These are phyloP conservation scores for Fonsecaea pedrosoi DNA, from an alignment of 2,329 filamentous ascomycete species.

Conservation along the genomic window DNA sequence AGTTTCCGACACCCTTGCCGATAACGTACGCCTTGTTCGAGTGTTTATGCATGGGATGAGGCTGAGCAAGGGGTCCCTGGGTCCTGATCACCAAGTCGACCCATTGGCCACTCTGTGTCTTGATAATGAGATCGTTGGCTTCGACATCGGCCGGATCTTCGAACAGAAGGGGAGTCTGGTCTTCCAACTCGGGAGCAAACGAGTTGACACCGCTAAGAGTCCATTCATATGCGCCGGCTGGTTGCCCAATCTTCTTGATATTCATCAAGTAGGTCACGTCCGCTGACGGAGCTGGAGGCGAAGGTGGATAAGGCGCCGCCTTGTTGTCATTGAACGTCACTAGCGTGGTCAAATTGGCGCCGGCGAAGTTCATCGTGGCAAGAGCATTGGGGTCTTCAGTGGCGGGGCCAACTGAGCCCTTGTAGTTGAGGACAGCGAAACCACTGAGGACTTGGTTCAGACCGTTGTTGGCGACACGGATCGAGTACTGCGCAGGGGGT, in stretches of 20 bases:
- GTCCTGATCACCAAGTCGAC: slow-evolving; percentile 62
- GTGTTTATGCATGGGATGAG: slow-evolving; percentile 72
- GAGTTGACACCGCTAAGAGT: slow-evolving; percentile 55
- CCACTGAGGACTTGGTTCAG: slow-evolving; percentile 63
- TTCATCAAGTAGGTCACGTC: slow-evolving; percentile 56
- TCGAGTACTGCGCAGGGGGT: slow-evolving; percentile 47
- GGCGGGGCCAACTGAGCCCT: slow-evolving; percentile 38
- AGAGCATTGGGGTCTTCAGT: slow-evolving; percentile 42
- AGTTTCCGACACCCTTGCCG: slow-evolving; percentile 59
- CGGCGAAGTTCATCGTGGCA: slow-evolving; percentile 60
- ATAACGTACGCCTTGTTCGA: slow-evolving; percentile 66
- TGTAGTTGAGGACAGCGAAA: slow-evolving; percentile 58
- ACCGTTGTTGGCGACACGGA: slow-evolving; percentile 58
- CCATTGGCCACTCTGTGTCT: slow-evolving; percentile 59
- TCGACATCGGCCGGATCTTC: slow-evolving; percentile 46
- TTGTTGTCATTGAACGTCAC: slow-evolving; percentile 54
- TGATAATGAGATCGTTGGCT: slow-evolving; percentile 57
- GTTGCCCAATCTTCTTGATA: slow-evolving; percentile 41
- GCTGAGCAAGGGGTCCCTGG: slow-evolving; percentile 55
- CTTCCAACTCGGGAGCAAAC: slow-evolving; percentile 49
- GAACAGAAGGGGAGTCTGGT: slow-evolving; percentile 57
- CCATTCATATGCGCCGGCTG: slow-evolving; percentile 59
- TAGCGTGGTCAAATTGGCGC: slow-evolving; percentile 50
- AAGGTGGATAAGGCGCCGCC: slow-evolving; percentile 58
- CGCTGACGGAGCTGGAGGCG: slow-evolving; percentile 51